Evolutionary conservation across 1,139 yeast genomes (phyloP), one percentile per base, ranked within the genome.

Genomic region (Kodamaea fungicola): DNA sequence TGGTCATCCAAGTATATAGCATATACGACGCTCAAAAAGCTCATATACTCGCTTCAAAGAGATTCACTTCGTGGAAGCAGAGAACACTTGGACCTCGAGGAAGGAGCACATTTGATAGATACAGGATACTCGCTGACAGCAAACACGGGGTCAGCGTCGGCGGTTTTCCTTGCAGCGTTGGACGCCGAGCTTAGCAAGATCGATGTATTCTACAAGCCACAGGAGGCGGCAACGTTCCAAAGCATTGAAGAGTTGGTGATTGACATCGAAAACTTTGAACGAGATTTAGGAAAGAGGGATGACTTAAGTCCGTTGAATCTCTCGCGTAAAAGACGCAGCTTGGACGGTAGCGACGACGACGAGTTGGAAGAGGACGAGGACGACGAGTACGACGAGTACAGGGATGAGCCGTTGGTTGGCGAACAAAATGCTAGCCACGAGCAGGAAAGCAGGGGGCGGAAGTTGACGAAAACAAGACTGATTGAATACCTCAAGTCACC

Each of bases 1-100:
- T 82, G 89, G 89, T 76, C 82, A 39, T 79, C 80, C 32, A 77
- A 78, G 54, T 82, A 82, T 51, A 67, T 82, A 49, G 79, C 83
- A 38, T 82, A 82, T 52, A 73, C 82, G 10, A 75, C 80, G 4
- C 61, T 82, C 45, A 82, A 82, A 54, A 79, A 80, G 54, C 61
- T 77, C 34, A 77, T 80, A 25, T 82, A 81, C 51, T 70, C 81
- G n/a, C 62, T 82, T 24, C 87, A 81, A 53, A 67, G 84, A 35
- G 78, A 77, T 41, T 67, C 71, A 27, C 54, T 80, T 35, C 22
- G 21, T 7, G 13, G 34, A 7, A 36, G 53, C 29, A 42, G 48
- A 24, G 51, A 44, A 23, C 58, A 52, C 29, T 62, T 54, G 24
- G 62, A 59, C 30, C 46, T 55, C 25, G 71, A 67, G 41, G 53